phyloP scores from a whole-genome alignment of 371 early-diverging fungal species.

The Synchytrium microbalum region DNA sequence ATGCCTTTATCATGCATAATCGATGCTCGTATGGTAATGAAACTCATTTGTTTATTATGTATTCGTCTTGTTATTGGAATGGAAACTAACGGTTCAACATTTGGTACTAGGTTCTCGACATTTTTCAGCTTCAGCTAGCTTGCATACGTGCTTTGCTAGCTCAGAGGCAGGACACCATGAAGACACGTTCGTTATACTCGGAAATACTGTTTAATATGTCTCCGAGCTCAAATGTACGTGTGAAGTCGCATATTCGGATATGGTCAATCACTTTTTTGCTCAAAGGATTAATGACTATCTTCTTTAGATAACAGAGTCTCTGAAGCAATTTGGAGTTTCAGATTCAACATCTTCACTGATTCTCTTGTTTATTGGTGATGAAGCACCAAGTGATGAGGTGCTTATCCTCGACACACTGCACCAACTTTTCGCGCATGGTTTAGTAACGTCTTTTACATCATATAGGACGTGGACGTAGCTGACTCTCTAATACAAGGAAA shows the following conservation, averaged over 20 bases:
- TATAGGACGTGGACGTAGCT: background rate
- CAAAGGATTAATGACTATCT: too few relatives aligned
- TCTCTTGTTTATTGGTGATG: constrained; percentile 13
- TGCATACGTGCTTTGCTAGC: constrained; percentile 18
- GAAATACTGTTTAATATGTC: constrained; percentile 31
- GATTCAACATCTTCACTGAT: constrained; percentile 12
- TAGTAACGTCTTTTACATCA: background rate
- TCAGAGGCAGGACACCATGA: constrained; percentile 20
- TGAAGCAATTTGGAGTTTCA: constrained; percentile 26
- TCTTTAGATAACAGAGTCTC: constrained; percentile 19
- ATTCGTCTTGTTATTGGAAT: background rate
- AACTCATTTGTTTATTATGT: background rate
- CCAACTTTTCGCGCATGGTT: too few relatives aligned
- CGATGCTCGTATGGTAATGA: background rate
- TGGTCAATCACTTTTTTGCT: background rate
- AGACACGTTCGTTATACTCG: constrained; percentile 26
- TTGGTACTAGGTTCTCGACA: constrained; percentile 18
- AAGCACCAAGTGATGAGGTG: constrained; percentile 7
- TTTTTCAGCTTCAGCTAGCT: constrained; percentile 25
- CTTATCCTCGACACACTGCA: background rate
- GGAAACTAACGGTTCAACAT: background rate
- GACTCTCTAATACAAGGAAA: background rate
- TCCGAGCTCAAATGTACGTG: constrained; percentile 20
- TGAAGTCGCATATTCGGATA: background rate
- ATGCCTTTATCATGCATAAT: background rate